Base-by-base conservation (phyloP, 2,329 filamentous ascomycete species). In the Fonsecaea multimorphosa region DNA sequence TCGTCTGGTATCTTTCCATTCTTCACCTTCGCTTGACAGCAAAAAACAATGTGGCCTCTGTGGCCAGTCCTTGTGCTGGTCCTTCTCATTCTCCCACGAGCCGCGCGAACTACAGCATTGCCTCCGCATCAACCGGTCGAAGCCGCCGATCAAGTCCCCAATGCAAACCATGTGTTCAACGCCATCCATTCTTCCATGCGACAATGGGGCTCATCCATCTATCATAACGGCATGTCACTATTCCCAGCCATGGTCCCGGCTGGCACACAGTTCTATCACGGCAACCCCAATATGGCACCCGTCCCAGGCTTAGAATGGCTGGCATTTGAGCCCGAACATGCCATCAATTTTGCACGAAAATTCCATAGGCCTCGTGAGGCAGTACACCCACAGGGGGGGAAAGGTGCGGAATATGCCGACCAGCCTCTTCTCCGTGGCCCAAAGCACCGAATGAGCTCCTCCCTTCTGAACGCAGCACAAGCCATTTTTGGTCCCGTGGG, bases 321-420 rank as follows among this genome's bases (percentile, higher is more conserved):
- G 1, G 90, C 91, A 0, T 93, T 92, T 72, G 90, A 93, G 74
- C 84, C 89, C 2, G 90, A 93, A 71, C 91, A 93, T 76, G 88
- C 90, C 0, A 81, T 89, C 69, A 74, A 81, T 2, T 92, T 93
- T 76, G 87, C 89, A 0, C 74, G 75, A 19, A 59, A 55, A 1
- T 31, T 29, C 1, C 16, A 40, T n/a, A 46, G 29, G 55, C 38
- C 38, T 2, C 22, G 7, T 27, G 32, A 56, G 9, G 14, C 32
- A 2, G 32, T 24, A 32, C 31, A 4, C 14, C n/a, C 31, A 24
- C n/a, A 24, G 32, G 11, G 1, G 14, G 38, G 38, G 2, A n/a
- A 19, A n/a, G 38, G 5, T 14, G n/a, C 16, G 8, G 38, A 40
- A 16, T n/a, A n/a, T 40, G n/a, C 14, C 16, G n/a, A 3, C 16